Evolutionary conservation across 129 eudicot genomes (phyloP).

Genomic region (Saposhnikovia divaricata): DNA sequence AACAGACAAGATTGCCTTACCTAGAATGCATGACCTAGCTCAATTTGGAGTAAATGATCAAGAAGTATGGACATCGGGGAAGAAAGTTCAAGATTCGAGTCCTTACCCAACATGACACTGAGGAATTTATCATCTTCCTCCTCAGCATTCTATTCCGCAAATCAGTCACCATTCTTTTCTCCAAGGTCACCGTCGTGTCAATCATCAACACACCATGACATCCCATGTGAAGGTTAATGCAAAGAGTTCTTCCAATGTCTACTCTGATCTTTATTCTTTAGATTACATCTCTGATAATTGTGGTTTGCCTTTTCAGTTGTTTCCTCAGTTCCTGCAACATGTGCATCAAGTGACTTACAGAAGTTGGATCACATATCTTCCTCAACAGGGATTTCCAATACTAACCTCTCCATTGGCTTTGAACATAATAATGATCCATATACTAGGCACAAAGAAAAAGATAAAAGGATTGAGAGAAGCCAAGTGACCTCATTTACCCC

Average conservation of each 20-base stretch:
- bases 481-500: constrained; percentile 43
- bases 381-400: constrained; percentile 43
- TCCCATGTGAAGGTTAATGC: constrained; percentile 19
- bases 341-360: constrained; percentile 41
- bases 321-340: constrained; percentile 24
- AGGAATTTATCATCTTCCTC: constrained; percentile 88
- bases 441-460: constrained; percentile 37
- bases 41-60: constrained; percentile 16
- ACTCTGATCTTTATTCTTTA: not conserved
- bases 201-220: constrained; percentile 32
- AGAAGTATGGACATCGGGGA: constrained; percentile 68
- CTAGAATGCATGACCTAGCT: constrained; percentile 22
- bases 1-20: constrained; percentile 31
- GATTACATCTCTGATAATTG: constrained; percentile 9
- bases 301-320: constrained; percentile 29
- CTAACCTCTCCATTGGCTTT: constrained; percentile 28
- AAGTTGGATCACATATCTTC: constrained; percentile 52
- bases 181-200: constrained; percentile 62
- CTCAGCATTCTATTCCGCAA: constrained; percentile 81
- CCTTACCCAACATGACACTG: constrained; percentile 39
- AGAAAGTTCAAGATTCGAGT: constrained; percentile 58
- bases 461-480: constrained; percentile 44
- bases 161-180: constrained; percentile 84
- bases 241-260: not conserved
- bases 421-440: constrained; percentile 33